Conservation (phyloP, 2,329 filamentous ascomycete genomes). For the Diaporthe sp. region DNA sequence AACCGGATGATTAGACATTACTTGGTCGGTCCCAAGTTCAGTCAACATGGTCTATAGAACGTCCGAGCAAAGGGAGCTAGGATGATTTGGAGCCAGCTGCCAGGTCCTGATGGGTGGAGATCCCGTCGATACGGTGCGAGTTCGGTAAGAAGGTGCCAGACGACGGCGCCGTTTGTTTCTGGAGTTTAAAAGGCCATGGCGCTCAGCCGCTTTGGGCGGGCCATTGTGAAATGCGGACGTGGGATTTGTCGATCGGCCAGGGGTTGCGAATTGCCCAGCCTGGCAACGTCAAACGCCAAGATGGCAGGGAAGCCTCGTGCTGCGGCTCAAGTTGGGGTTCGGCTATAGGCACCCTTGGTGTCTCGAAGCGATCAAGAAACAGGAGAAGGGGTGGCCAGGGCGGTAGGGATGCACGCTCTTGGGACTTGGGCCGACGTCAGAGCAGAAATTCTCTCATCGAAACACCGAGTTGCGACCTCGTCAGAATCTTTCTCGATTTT, state of each 20-base stretch:
- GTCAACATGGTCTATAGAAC: neutral
- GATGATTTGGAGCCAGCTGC: neutral
- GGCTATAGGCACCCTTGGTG: constrained; percentile 26
- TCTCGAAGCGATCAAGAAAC: constrained; percentile 24
- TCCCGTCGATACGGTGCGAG: neutral
- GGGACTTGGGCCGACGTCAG: constrained; percentile 18
- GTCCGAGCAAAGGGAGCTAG: constrained; percentile 7
- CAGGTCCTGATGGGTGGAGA: constrained; percentile 6
- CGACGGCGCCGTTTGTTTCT: constrained; percentile 14
- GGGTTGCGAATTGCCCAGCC: constrained; percentile 24
- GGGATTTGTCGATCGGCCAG: constrained; percentile 16
- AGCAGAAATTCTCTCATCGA: constrained; percentile 27
- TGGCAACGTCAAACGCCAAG: constrained; percentile 34
- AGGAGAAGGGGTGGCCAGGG: constrained; percentile 20
- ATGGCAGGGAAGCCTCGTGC: constrained; percentile 18
- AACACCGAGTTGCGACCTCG: neutral
- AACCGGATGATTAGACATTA: constrained; percentile 1
- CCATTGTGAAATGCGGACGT: constrained; percentile 3
- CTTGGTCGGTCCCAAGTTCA: constrained; percentile 14
- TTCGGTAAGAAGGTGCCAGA: neutral
- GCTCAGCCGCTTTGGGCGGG: constrained; percentile 29
- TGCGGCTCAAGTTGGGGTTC: constrained; percentile 23
- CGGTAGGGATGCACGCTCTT: constrained; percentile 18
- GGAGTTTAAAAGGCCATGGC: neutral
- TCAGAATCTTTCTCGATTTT: neutral